These are phyloP conservation scores for Thielaviopsis musarum DNA, from an alignment of 2,329 filamentous ascomycete species.

Conservation along the genomic window DNA sequence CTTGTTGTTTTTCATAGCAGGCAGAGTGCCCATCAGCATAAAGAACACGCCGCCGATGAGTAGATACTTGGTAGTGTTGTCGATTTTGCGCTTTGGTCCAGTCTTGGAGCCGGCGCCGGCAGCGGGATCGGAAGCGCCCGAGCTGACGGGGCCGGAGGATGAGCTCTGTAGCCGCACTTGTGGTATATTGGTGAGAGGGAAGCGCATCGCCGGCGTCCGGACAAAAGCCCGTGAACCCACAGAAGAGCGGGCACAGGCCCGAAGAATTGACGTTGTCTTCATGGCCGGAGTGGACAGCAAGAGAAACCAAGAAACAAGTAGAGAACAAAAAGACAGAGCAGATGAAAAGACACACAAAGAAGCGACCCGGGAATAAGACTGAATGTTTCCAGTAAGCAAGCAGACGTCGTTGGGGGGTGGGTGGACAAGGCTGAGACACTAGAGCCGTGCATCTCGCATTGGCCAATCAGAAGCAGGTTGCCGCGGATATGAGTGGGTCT, in stretches of 20 bases:
- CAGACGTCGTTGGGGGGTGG: background rate
- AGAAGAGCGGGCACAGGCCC: background rate
- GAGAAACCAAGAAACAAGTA: background rate
- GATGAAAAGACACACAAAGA: no score
- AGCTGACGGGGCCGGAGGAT: background rate
- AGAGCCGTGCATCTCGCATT: background rate
- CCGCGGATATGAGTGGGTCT: constrained; percentile 1
- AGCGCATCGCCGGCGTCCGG: background rate
- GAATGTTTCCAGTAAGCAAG: no score
- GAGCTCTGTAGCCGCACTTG: background rate
- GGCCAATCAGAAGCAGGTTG: constrained; percentile 3
- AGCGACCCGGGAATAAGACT: no score
- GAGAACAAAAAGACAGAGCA: no score
- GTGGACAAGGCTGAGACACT: constrained; percentile 5
- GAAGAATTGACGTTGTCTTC: background rate
- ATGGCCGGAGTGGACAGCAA: background rate
- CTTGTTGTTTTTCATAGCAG: constrained; percentile 9
- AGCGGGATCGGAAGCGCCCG: background rate
- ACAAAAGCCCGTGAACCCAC: background rate
- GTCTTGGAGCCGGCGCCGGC: background rate
- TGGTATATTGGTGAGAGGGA: background rate
- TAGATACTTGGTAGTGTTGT: constrained; percentile 10
- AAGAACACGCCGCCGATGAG: constrained; percentile 9
- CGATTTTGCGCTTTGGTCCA: constrained; percentile 3
- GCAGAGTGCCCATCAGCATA: constrained; percentile 8